Base-by-base conservation (phyloP, 1,284 basidiomycete species). In the Rhodotorula sp. region DNA sequence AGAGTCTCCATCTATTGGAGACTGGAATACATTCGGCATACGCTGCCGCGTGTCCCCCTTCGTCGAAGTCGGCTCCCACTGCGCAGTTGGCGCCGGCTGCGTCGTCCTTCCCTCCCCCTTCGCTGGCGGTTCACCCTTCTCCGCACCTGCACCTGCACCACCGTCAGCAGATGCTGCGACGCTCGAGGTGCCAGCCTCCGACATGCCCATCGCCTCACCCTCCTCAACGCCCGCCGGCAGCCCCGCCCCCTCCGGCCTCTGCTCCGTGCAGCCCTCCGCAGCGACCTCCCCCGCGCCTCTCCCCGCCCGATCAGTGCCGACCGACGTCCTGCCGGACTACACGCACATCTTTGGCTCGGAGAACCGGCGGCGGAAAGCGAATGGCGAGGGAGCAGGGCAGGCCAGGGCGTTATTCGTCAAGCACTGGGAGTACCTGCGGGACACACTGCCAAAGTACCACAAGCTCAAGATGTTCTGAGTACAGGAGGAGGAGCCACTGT, bases 371-470 rank as follows among this genome's bases (percentile, higher is more conserved):
- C 84, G 92, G 56, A 85, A 82, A 13, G 97, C 94, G 92, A 94
- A 91, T 78, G 92, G 92, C 8, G 86, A 90, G 74, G 93, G 92
- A 3, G 88, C 89, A 75, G 85, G 89, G 1, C 92, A 95, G 80
- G 93, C 94, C 79, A 86, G 86, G 53, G 92, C 92, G 77, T 81
- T 97, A 67, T 85, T 93, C 69, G 84, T 87, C 51, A 97, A 97
- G 80, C 94, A 97, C 78, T 87, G 89, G 8, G 92, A 95, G 75
- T 97, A 96, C 81, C 84, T 98, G 58, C 84, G 89, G 58, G 94
- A 97, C 79, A 72, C 69, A 46, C 27, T 76, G 29, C 73, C 73
- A 0, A 70, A 58, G 58, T 69, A 64, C 39, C 57, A 74, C 61
- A 74, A 74, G 68, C 61, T 74, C 34, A 72, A 69, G 58, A 72